These are phyloP conservation scores for Parmales sp. DNA, from an alignment of 108 stramenopile species.

Conservation along the genomic window DNA sequence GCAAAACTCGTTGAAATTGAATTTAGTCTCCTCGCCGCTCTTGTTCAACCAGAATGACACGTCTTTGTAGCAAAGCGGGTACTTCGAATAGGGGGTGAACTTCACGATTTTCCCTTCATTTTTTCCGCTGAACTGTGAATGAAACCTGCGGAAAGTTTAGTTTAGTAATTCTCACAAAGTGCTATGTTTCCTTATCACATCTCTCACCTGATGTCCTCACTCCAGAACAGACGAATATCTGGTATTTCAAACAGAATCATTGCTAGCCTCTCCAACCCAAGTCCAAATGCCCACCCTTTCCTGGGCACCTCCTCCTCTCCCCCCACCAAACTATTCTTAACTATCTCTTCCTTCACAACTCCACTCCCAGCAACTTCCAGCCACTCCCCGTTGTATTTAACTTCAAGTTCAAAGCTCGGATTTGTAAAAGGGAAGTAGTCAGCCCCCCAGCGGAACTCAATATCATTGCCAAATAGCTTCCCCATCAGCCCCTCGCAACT, in stretches of 20 bases:
- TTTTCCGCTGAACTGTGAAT: slow-evolving; percentile 82
- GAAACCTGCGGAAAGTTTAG: slow-evolving; percentile 42
- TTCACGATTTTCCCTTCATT: slow-evolving; percentile 50
- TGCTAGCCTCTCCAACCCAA: slow-evolving; percentile 89
- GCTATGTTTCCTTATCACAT: not conserved
- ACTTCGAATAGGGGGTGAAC: slow-evolving; percentile 87
- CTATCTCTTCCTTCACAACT: slow-evolving; percentile 70
- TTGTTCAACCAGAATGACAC: slow-evolving; percentile 72
- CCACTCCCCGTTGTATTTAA: slow-evolving; percentile 84
- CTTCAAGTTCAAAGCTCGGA: slow-evolving; percentile 84
- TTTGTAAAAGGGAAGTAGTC: slow-evolving; percentile 96
- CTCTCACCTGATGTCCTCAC: slow-evolving; percentile 51
- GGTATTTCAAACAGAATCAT: slow-evolving; percentile 94
- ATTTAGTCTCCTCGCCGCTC: slow-evolving; percentile 29
- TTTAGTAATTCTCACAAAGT: not conserved
- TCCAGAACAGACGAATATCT: slow-evolving; percentile 96
- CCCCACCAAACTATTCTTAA: slow-evolving; percentile 27
- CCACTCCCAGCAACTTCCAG: slow-evolving; percentile 94
- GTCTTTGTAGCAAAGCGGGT: slow-evolving; percentile 87
- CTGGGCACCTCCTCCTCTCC: slow-evolving; percentile 22
- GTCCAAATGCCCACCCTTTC: slow-evolving; percentile 87
- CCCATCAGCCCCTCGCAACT: slow-evolving; percentile 66
- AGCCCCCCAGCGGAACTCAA: slow-evolving; percentile 53
- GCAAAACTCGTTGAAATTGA: slow-evolving; percentile 76
- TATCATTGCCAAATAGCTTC: slow-evolving; percentile 60